Base-by-base conservation (phyloP, 108 stramenopile species). In the Cyclotella atomus region DNA sequence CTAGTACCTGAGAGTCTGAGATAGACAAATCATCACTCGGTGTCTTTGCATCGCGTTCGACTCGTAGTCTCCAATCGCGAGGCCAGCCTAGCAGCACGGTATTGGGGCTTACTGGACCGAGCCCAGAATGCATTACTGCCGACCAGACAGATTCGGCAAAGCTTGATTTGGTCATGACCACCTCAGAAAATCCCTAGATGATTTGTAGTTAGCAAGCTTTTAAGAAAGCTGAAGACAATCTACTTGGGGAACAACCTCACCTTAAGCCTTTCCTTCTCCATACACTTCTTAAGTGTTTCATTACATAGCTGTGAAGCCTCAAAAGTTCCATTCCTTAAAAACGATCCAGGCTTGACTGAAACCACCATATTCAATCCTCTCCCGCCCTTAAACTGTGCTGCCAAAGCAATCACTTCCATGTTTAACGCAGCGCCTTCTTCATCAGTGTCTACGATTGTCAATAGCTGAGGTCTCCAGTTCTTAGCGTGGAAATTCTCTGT, bases 381-480 rank as follows among this genome's bases (percentile, higher is more conserved):
- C 2, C 92, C 92, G 68, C 83, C 86, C 77, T 87, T 88, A 45
- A 93, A 78, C 76, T 89, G 88, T 12, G 84, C 73, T 16, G 87
- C 89, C 41, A 93, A 62, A 3, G 67, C 62, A 44, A 93, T 47
- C 29, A 91, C 68, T 23, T 71, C 73, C 41, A 84, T 83, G 57
- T 68, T 70, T 28, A 65, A 41, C 15, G 75, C 76, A 36, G 55
- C 65, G 12, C 85, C 87, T 20, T 71, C 70, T 7, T 76, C 84
- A 72, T 88, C 84, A 8, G 84, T 79, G 46, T 89, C 83, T 36
- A 83, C 75, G 19, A 92, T 36, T 7, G 88, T 80, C 21, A 90
- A 74, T 10, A 93, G 61, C 71, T 93, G 91, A 12, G 91, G 91
- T 41, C 91, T 45, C 89, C 89, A 93, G 66, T 89, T 90, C 68